phyloP scores from a whole-genome alignment of 305 asterid species.

The Fraxinus sp. region DNA sequence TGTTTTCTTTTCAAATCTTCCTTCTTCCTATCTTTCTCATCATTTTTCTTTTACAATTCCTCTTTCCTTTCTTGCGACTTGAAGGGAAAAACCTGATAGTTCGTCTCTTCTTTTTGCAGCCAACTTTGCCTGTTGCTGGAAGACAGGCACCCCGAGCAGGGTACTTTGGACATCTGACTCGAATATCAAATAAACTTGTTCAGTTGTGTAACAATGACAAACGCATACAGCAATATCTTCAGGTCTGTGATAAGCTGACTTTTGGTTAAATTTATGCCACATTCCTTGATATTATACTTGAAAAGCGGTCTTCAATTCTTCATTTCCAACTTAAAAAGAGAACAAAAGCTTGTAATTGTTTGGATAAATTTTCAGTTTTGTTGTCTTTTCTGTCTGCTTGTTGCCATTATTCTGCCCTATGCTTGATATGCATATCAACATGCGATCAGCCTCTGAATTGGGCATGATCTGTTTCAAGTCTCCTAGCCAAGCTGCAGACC shows the following conservation, averaged over 20 bases:
- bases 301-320: background rate
- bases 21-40: background rate
- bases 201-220: constrained; percentile 61
- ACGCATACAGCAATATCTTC: constrained; percentile 56
- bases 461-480: background rate
- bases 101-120: constrained; percentile 50
- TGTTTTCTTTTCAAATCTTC: background rate
- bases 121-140: constrained; percentile 60
- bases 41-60: background rate
- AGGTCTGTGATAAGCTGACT: constrained; percentile 43
- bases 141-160: constrained; percentile 75
- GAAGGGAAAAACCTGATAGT: constrained; percentile 16
- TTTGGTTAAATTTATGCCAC: background rate
- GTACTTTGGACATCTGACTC: constrained; percentile 83
- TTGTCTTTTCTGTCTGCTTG: background rate
- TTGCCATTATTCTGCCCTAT: background rate
- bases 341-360: background rate
- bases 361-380: background rate
- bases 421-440: background rate
- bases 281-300: background rate
- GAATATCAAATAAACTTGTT: constrained; percentile 74
- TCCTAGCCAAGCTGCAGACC: background rate
- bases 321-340: background rate
- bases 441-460: background rate
- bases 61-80: constrained; percentile 5